Conservation (phyloP, 2,329 filamentous ascomycete species). For the Xylariaceae sp. region DNA sequence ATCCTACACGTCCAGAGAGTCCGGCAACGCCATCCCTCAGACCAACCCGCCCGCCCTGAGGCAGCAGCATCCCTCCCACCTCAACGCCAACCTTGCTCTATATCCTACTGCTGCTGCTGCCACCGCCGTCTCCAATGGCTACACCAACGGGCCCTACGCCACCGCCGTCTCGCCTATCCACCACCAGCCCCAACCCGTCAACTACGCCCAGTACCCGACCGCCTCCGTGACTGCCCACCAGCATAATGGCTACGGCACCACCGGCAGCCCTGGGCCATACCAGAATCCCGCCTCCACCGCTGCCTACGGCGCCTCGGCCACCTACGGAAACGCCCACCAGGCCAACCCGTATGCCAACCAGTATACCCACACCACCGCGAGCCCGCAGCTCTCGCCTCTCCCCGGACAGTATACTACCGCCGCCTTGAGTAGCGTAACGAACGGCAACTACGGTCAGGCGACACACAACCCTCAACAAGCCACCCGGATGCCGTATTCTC, state of each 20-base stretch:
- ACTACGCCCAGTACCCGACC: conserved; percentile 27
- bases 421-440: conserved; percentile 22
- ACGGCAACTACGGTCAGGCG: conserved; percentile 17
- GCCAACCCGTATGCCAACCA: conserved; percentile 23
- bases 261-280: conserved; percentile 15
- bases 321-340: conserved; percentile 28
- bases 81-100: conserved; percentile 17
- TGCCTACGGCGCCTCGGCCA: conserved; percentile 19
- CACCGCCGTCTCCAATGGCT: conserved; percentile 17
- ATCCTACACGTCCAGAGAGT: conserved; percentile 32
- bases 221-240: conserved; percentile 25
- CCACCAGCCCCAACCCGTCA: conserved; percentile 20
- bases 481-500: conserved; percentile 25
- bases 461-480: conserved; percentile 20
- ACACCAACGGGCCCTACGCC: conserved; percentile 25
- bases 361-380: conserved; percentile 24
- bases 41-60: conserved; percentile 31
- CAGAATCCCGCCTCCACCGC: conserved; percentile 17
- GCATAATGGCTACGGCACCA: conserved; percentile 26
- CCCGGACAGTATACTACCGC: conserved; percentile 20
- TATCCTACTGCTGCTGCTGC: conserved; percentile 14
- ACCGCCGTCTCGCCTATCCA: conserved; percentile 12
- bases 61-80: conserved; percentile 22
- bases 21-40: conserved; percentile 29
- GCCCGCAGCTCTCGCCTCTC: conserved; percentile 25